Percentiles rank a stretch among this genome's conserved stretches.
Evolutionary conservation across 345 rosid species (phyloP).

Genomic region (Carallia pectinifolia): DNA sequence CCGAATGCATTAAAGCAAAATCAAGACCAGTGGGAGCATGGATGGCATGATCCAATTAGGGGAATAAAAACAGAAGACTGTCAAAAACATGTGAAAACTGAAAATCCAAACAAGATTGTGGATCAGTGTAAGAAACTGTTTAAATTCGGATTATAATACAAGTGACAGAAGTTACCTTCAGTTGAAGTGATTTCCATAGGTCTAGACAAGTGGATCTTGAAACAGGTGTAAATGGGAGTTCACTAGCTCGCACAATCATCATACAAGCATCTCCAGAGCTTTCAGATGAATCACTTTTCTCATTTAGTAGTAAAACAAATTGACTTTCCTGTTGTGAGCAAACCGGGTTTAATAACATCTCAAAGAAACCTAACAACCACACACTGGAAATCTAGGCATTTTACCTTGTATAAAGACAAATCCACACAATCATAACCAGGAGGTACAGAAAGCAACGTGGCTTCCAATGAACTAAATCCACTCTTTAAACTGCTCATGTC

Average conservation of each 20-base stretch:
- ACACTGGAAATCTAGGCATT: slow-evolving; percentile 1
- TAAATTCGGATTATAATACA: background rate
- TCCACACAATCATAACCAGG: slow-evolving; percentile 65
- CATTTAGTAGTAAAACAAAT: slow-evolving; percentile 62
- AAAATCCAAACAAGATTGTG: background rate
- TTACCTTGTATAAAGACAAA: slow-evolving; percentile 83
- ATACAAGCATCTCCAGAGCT: slow-evolving; percentile 74
- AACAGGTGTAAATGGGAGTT: slow-evolving; percentile 64
- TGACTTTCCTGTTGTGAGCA: slow-evolving; percentile 57
- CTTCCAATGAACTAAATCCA: slow-evolving; percentile 56
- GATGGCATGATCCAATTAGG: background rate
- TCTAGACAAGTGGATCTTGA: slow-evolving; percentile 41
- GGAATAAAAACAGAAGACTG: background rate
- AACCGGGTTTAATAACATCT: slow-evolving; percentile 12
- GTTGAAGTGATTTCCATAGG: slow-evolving; percentile 52
- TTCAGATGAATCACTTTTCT: slow-evolving; percentile 41
- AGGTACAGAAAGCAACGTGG: slow-evolving; percentile 58
- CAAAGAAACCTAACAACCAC: background rate
- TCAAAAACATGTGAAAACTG: background rate
- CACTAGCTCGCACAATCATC: slow-evolving; percentile 65
- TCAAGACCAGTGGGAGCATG: background rate
- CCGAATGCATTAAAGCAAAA: background rate
- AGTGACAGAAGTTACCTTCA: slow-evolving; percentile 49
- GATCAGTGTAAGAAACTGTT: background rate
- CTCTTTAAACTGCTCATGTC: slow-evolving; percentile 30